These are phyloP conservation scores for Pestalotiopsis sp. DNA, from an alignment of 2,329 filamentous ascomycete species.

Conservation along the genomic window DNA sequence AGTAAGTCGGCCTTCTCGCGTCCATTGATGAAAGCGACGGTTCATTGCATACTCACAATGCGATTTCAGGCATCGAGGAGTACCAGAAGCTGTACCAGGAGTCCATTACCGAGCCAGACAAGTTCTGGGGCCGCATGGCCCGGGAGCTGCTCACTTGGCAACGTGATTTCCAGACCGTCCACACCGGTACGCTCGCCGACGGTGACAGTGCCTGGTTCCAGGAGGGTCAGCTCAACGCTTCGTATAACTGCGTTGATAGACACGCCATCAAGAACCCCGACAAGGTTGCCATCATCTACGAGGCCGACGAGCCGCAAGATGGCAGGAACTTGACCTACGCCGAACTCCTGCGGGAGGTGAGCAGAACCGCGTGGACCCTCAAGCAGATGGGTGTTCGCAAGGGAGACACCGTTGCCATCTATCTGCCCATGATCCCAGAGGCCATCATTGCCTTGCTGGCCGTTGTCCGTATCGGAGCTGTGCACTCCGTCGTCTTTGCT, in stretches of 20 bases:
- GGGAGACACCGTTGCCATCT: constrained; percentile 95
- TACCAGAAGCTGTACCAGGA: constrained; percentile 73
- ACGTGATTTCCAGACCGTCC: constrained; percentile 88
- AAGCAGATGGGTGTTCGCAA: constrained; percentile 97
- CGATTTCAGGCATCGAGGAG: constrained; percentile 58
- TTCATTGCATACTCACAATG: background rate
- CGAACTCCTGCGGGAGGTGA: constrained; percentile 92
- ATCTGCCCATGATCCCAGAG: constrained; percentile 98
- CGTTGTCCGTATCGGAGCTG: constrained; percentile 86
- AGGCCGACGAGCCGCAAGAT: constrained; percentile 87
- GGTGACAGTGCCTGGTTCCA: constrained; percentile 95
- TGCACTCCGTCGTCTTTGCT: constrained; percentile 97
- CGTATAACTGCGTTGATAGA: constrained; percentile 96
- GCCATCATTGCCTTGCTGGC: constrained; percentile 90
- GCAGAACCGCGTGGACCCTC: constrained; percentile 80
- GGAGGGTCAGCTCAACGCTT: constrained; percentile 91
- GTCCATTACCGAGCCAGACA: constrained; percentile 85
- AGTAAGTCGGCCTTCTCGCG: constrained; percentile 47
- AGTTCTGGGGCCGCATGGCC: constrained; percentile 87
- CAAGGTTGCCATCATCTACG: constrained; percentile 96
- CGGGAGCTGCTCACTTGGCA: constrained; percentile 91
- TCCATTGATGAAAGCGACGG: background rate
- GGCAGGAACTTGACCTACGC: constrained; percentile 90
- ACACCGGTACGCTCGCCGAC: constrained; percentile 71
- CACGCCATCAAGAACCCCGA: constrained; percentile 95